phyloP scores from a whole-genome alignment of 1,284 basidiomycete species.

The Irpex rosettiformis region DNA sequence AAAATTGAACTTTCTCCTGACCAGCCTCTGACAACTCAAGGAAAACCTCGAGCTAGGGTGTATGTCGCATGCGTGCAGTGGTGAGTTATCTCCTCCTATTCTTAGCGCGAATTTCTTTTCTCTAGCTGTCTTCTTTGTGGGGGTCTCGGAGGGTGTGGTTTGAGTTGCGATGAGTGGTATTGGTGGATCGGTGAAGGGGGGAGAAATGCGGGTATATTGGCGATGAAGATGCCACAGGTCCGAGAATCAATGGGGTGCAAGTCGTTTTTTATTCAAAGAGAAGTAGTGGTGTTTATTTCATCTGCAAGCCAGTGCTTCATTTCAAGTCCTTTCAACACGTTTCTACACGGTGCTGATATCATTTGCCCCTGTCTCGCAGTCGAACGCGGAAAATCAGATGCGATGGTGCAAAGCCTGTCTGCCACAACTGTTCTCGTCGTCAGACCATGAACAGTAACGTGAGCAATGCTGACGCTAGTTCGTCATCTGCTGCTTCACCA shows the following conservation, averaged over 20 bases:
- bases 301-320: background rate
- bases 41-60: conserved; percentile 67
- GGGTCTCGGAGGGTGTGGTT: conserved; percentile 7
- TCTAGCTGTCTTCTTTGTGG: conserved; percentile 3
- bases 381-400: conserved; percentile 76
- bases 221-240: background rate
- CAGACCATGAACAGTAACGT: background rate
- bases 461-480: conserved; percentile 10
- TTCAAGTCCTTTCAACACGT: background rate
- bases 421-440: conserved; percentile 64
- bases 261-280: background rate
- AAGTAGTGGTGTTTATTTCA: background rate
- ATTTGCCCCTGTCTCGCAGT: conserved; percentile 39
- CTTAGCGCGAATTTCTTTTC: background rate
- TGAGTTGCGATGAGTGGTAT: background rate
- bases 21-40: conserved; percentile 74
- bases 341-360: conserved; percentile 7
- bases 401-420: conserved; percentile 72
- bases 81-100: conserved; percentile 33
- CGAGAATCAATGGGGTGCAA: background rate
- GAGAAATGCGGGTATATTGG: background rate
- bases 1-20: conserved; percentile 62
- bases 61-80: conserved; percentile 76
- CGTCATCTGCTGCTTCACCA: background rate
- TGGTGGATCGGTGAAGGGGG: background rate